Evolutionary conservation across 116 monocot genomes (phyloP).

Genomic region (Trichopus zeylanicus): DNA sequence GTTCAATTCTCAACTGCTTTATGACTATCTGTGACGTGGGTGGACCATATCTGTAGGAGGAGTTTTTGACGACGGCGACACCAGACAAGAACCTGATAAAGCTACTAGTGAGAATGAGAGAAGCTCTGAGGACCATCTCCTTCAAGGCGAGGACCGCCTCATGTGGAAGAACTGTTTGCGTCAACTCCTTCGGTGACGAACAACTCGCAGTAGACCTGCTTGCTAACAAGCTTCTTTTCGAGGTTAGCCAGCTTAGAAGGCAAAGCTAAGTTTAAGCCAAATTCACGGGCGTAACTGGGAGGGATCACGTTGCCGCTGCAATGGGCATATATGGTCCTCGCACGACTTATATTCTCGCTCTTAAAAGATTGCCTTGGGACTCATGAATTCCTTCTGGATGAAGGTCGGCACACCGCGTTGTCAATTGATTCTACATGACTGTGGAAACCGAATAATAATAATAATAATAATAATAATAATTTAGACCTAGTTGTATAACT

Average conservation of each 20-base stretch:
- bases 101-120: slow-evolving; percentile 85
- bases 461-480: too few species aligned
- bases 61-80: slow-evolving; percentile 87
- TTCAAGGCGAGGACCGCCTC: slow-evolving; percentile 96
- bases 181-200: slow-evolving; percentile 97
- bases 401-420: too few species aligned
- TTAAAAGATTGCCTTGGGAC: slow-evolving; percentile 89
- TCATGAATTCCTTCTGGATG: slow-evolving; percentile 95
- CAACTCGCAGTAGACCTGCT: slow-evolving; percentile 96
- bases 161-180: slow-evolving; percentile 90
- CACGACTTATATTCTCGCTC: slow-evolving; percentile 85
- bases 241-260: slow-evolving; percentile 97
- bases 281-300: slow-evolving; percentile 70
- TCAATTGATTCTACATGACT: not conserved
- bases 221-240: slow-evolving; percentile 92
- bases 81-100: slow-evolving; percentile 88
- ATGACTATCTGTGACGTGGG: too few species aligned
- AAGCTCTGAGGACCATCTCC: slow-evolving; percentile 89
- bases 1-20: too few species aligned
- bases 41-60: slow-evolving; percentile 47
- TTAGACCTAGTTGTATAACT: too few species aligned
- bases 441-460: too few species aligned
- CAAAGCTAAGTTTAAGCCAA: slow-evolving; percentile 85
- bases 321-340: slow-evolving; percentile 99
- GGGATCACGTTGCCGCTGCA: slow-evolving; percentile 88